These are phyloP conservation scores for Fusarium stilboides DNA, from an alignment of 2,329 filamentous ascomycete species.

Conservation along the genomic window DNA sequence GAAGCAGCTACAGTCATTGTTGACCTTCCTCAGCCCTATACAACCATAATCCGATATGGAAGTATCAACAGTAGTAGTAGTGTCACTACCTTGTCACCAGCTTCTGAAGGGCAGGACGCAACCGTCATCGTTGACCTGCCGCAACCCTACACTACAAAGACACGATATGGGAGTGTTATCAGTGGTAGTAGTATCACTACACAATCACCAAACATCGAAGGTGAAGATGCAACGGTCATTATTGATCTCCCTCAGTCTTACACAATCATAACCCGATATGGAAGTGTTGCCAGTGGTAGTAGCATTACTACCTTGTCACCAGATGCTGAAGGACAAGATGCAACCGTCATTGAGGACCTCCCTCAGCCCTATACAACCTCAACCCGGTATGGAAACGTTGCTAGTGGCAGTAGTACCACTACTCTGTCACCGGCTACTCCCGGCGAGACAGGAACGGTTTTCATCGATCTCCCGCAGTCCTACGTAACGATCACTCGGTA, in stretches of 20 bases:
- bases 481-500: neutral
- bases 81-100: neutral
- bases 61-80: neutral
- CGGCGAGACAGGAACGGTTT: neutral
- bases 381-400: neutral
- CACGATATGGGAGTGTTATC: neutral
- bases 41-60: neutral
- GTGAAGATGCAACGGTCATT: neutral
- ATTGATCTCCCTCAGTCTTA: constrained; percentile 9
- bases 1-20: neutral
- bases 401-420: neutral
- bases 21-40: too few relatives aligned
- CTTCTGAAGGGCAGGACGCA: neutral
- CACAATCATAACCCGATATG: neutral
- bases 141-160: neutral
- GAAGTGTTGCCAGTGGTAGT: neutral
- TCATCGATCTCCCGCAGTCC: neutral
- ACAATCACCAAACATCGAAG: neutral
- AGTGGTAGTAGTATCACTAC: neutral
- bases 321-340: neutral
- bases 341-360: neutral
- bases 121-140: neutral
- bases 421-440: neutral
- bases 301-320: neutral
- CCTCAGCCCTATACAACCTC: neutral